These are phyloP conservation scores for Xylaria arbuscula DNA, from an alignment of 2,329 filamentous ascomycete species.

Conservation along the genomic window DNA sequence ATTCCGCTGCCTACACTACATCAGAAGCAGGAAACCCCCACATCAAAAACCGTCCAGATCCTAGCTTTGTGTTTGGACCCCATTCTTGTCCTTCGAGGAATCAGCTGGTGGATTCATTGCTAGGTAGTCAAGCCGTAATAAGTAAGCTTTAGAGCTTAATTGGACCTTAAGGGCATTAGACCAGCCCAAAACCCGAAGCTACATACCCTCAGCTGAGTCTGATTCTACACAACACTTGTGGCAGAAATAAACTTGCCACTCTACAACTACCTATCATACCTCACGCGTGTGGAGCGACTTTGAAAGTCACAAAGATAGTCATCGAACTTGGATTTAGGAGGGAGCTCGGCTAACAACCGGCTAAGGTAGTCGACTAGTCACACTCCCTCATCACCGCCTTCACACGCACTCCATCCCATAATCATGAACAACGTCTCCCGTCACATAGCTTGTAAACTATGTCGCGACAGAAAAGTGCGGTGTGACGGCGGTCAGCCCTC, in stretches of 20 bases:
- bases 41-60: constrained; percentile 28
- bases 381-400: constrained; percentile 15
- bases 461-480: constrained; percentile 44
- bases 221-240: constrained; percentile 26
- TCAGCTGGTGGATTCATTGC: constrained; percentile 24
- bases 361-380: constrained; percentile 24
- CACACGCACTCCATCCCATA: constrained; percentile 10
- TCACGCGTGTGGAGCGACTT: constrained; percentile 24
- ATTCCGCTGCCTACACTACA: constrained; percentile 13
- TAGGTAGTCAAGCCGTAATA: constrained; percentile 26
- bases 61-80: constrained; percentile 29
- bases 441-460: constrained; percentile 43
- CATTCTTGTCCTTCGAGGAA: constrained; percentile 28
- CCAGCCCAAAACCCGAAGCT: constrained; percentile 24
- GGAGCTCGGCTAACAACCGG: constrained; percentile 27
- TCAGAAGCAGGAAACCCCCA: constrained; percentile 27
- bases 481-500: constrained; percentile 43
- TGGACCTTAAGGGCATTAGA: constrained; percentile 19
- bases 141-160: constrained; percentile 37
- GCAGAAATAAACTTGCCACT: constrained; percentile 11
- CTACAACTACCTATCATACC: constrained; percentile 15
- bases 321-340: constrained; percentile 19
- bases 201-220: constrained; percentile 30
- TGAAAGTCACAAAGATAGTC: constrained; percentile 12
- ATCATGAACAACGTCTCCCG: constrained; percentile 40